phyloP scores from a whole-genome alignment of 2,329 filamentous ascomycete genomes.

The Tolypocladium amazonense region DNA sequence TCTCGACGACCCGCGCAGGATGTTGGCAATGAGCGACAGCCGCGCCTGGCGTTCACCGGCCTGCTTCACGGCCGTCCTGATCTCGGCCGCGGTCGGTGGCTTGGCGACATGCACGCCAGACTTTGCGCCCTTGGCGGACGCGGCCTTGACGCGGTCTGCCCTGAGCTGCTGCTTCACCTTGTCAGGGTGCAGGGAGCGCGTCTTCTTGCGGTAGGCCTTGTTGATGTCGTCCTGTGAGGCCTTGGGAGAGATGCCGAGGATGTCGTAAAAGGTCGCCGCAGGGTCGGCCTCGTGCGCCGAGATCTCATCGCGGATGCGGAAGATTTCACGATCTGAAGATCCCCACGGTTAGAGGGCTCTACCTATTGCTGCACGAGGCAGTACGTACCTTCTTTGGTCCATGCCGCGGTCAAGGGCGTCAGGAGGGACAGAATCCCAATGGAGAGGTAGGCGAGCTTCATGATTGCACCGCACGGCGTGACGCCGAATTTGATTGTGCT shows the following conservation, averaged over 20 bases:
- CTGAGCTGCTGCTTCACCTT: constrained; percentile 83
- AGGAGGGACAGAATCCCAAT: constrained; percentile 60
- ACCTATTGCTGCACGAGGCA: neutral
- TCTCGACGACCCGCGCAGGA: constrained; percentile 70
- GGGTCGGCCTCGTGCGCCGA: constrained; percentile 62
- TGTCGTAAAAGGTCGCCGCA: constrained; percentile 87
- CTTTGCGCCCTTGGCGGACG: constrained; percentile 38
- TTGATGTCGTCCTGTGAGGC: constrained; percentile 82
- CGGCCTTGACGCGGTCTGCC: constrained; percentile 51
- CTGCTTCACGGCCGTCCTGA: constrained; percentile 68
- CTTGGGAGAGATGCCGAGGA: constrained; percentile 63
- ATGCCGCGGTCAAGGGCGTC: constrained; percentile 58
- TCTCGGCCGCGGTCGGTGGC: constrained; percentile 60
- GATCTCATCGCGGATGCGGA: constrained; percentile 86
- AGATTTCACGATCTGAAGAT: constrained; percentile 86
- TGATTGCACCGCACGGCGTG: constrained; percentile 36
- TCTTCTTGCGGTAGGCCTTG: constrained; percentile 87
- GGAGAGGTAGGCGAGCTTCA: constrained; percentile 61
- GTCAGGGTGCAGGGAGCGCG: constrained; percentile 78
- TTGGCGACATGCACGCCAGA: constrained; percentile 57
- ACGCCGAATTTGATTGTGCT: neutral
- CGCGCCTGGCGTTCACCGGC: constrained; percentile 77
- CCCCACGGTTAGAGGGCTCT: neutral
- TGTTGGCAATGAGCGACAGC: constrained; percentile 72
- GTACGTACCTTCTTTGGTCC: constrained; percentile 76